Evolutionary conservation across 495 filamentous ascomycete genomes (phyloP).

Genomic region (Chlorociboria aeruginascens): DNA sequence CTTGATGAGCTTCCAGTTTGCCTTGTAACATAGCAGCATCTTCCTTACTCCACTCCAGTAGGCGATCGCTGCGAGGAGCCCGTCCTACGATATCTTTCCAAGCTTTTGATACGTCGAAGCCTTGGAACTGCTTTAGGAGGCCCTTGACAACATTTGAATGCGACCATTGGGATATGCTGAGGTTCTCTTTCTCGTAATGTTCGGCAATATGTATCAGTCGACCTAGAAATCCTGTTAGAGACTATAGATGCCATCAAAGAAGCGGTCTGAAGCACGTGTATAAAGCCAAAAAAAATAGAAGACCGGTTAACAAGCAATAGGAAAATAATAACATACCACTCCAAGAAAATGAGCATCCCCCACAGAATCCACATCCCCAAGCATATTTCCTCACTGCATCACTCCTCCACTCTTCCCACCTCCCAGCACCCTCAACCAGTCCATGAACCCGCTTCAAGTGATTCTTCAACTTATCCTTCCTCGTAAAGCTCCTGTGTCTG

Average conservation of each 20-base stretch:
- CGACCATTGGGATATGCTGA: background rate
- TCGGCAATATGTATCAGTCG: conserved; percentile 2
- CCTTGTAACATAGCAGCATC: background rate
- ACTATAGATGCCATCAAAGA: too few species aligned
- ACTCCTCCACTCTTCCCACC: conserved; percentile 4
- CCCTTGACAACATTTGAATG: conserved; percentile 3
- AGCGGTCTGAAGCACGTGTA: too few species aligned
- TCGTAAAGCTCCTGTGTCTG: background rate
- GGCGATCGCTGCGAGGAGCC: background rate
- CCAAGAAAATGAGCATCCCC: conserved; percentile 5
- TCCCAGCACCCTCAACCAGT: background rate
- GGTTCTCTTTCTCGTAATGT: conserved; percentile 6
- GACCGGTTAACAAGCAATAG: background rate
- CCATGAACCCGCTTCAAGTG: conserved; percentile 9
- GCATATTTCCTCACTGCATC: conserved; percentile 6
- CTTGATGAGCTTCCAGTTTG: conserved; percentile 6
- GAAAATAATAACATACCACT: conserved; percentile 5
- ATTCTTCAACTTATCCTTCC: conserved; percentile 12
- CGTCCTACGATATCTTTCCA: conserved; percentile 1
- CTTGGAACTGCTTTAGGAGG: conserved; percentile 3
- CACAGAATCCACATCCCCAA: conserved; percentile 13
- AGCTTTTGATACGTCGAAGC: background rate
- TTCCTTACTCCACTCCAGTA: background rate
- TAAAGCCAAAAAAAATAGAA: too few species aligned
- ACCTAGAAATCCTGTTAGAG: background rate